A percentile compares a stretch with the other conserved stretches of the same genome.
These are phyloP conservation scores for Kwoniella pini DNA, from an alignment of 768 basidiomycete genomes.

Conservation along the genomic window DNA sequence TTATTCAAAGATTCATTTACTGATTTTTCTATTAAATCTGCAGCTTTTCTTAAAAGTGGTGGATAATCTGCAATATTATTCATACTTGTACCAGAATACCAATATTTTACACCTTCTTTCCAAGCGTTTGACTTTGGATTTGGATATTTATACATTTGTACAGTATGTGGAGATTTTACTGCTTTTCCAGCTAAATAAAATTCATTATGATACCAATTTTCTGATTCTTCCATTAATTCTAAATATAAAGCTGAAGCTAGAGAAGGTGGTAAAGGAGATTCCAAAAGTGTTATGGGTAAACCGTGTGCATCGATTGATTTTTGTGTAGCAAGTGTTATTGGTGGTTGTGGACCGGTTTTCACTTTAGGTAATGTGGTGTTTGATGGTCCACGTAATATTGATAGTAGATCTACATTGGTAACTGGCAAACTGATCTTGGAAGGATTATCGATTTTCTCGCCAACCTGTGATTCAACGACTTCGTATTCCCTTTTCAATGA, in stretches of 20 bases:
- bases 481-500: not conserved
- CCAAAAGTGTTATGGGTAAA: slow-evolving; percentile 40
- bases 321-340: slow-evolving; percentile 43
- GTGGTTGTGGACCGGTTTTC: slow-evolving; percentile 36
- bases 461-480: no score
- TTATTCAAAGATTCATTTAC: slow-evolving; percentile 44
- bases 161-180: slow-evolving; percentile 50
- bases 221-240: slow-evolving; percentile 45
- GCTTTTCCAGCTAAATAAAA: slow-evolving; percentile 48
- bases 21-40: slow-evolving; percentile 45
- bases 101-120: slow-evolving; percentile 25
- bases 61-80: slow-evolving; percentile 39
- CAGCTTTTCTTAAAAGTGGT: slow-evolving; percentile 39
- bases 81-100: slow-evolving; percentile 33
- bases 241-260: slow-evolving; percentile 53
- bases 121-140: not conserved
- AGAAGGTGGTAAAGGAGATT: slow-evolving; percentile 42
- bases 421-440: no score
- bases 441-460: no score
- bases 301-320: slow-evolving; percentile 35
- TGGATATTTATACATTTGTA: slow-evolving; percentile 7
- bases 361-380: slow-evolving; percentile 5
- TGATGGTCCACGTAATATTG: slow-evolving; percentile 20
- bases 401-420: slow-evolving; percentile 12
- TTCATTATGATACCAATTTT: slow-evolving; percentile 42